phyloP scores from a whole-genome alignment of 2,329 filamentous ascomycete genomes.

The Aspergillus viridinutans region DNA sequence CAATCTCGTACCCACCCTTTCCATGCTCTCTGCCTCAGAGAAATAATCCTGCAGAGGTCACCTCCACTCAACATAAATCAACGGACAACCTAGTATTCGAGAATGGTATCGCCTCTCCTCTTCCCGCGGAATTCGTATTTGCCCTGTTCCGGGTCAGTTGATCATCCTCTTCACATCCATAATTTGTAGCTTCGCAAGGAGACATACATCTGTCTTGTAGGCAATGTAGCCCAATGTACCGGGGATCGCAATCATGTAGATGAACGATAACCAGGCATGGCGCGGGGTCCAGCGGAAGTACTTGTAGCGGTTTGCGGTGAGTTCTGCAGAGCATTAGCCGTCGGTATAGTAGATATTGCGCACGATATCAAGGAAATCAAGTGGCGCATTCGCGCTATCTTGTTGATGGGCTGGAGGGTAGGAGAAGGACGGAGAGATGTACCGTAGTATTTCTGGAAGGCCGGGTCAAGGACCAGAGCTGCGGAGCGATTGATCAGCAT shows the following conservation, averaged over 20 bases:
- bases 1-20: background rate
- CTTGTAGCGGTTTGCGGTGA: slow-evolving; percentile 80
- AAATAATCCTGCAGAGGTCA: background rate
- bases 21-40: background rate
- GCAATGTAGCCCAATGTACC: slow-evolving; percentile 64
- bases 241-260: slow-evolving; percentile 72
- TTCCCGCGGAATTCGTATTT: slow-evolving; percentile 83
- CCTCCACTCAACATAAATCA: background rate
- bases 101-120: slow-evolving; percentile 77
- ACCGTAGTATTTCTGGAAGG: slow-evolving; percentile 50
- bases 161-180: background rate
- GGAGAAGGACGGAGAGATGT: slow-evolving; percentile 24
- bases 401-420: slow-evolving; percentile 1
- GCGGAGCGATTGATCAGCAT: slow-evolving; percentile 47
- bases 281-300: slow-evolving; percentile 92
- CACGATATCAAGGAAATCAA: background rate
- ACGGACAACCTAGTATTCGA: slow-evolving; percentile 60
- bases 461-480: slow-evolving; percentile 43
- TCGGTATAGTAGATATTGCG: slow-evolving; percentile 8
- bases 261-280: slow-evolving; percentile 74
- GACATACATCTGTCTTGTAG: slow-evolving; percentile 78
- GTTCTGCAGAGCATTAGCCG: slow-evolving; percentile 52
- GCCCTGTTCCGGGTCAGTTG: slow-evolving; percentile 55
- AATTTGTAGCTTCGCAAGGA: background rate
- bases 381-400: background rate